Evolutionary conservation across 352 stramenopile genomes (phyloP).

Genomic region (Blastocystis sp.): DNA sequence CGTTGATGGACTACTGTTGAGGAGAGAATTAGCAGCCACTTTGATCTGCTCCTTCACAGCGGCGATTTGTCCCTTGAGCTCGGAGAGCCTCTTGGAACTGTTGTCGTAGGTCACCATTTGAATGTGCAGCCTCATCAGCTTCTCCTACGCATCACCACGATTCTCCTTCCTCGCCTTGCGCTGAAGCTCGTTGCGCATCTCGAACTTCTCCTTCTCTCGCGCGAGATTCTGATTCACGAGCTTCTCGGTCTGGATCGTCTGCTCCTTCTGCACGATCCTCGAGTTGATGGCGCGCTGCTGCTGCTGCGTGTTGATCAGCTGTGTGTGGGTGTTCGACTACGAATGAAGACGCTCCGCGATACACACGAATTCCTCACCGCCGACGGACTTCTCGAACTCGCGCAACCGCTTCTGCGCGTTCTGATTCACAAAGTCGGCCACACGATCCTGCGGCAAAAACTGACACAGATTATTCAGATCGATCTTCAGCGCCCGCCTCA

Average conservation of each 20-base stretch:
- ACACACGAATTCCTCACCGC: constrained; percentile 34
- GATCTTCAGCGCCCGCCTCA: constrained; percentile 85
- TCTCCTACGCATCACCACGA: not conserved
- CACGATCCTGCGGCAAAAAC: constrained; percentile 95
- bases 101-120: constrained; percentile 49
- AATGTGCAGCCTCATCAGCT: constrained; percentile 31
- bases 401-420: constrained; percentile 26
- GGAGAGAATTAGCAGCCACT: not conserved
- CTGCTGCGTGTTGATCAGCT: constrained; percentile 59
- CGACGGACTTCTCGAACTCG: constrained; percentile 59
- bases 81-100: not conserved
- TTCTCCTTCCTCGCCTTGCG: not conserved
- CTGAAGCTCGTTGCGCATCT: constrained; percentile 3
- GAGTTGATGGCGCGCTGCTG: not conserved
- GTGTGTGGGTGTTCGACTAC: constrained; percentile 45
- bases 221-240: constrained; percentile 75
- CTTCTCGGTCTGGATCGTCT: constrained; percentile 74
- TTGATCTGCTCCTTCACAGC: not conserved
- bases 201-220: constrained; percentile 52
- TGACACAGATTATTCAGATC: constrained; percentile 96
- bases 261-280: constrained; percentile 19
- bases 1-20: not conserved
- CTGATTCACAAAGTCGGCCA: constrained; percentile 76
- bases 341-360: not conserved
- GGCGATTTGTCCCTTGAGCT: constrained; percentile 18